Evolutionary conservation across 805 yeast species (phyloP), one percentile per base, ranked within the genome.

Genomic region (Suhomyces sp.): DNA sequence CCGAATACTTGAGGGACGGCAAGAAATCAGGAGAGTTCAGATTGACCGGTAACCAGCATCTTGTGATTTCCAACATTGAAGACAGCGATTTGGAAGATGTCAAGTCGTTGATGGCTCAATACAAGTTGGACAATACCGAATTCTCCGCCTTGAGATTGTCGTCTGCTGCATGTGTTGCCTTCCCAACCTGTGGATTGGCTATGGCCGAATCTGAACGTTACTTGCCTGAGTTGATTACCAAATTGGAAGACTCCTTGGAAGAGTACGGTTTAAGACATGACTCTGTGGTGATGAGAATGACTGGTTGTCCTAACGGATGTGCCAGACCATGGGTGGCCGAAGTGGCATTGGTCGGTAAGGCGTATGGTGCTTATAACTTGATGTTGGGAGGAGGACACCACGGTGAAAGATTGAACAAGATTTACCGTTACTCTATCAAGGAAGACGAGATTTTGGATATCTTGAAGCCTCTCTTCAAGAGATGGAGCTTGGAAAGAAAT

Each of bases 291-390:
- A 88, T 93, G 96, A 85, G 98, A 77, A 92, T 93, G 97, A 93
- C 97, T 29, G 98, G 98, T 53, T 93, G 98, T 80, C 97, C 97
- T 51, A 93, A 93, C 70, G 98, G 98, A 60, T 93, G 98, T 78
- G 94, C 98, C 23, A 85, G 98, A 71, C 98, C 98, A 27, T 93
- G 97, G 97, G 75, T 93, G 49, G 98, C 97, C 4, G 98, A 93
- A 71, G 84, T 93, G 54, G 98, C 97, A 0, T 79, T 91, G 54
- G 96, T 93, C 53, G 98, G 98, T 70, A 93, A 93, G 70, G 97
- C 98, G 0, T 84, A 81, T 58, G 96, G 96, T 49, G 91, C 96
- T 15, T 93, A 93, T 74, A 93, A 93, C 72, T 80, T 93, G 72
- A 80, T 92, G 90, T 79, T 93, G 60, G 98, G 98, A 62, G 98